Conservation (phyloP, 805 yeast genomes). For the Yamadazyma philogaea region DNA sequence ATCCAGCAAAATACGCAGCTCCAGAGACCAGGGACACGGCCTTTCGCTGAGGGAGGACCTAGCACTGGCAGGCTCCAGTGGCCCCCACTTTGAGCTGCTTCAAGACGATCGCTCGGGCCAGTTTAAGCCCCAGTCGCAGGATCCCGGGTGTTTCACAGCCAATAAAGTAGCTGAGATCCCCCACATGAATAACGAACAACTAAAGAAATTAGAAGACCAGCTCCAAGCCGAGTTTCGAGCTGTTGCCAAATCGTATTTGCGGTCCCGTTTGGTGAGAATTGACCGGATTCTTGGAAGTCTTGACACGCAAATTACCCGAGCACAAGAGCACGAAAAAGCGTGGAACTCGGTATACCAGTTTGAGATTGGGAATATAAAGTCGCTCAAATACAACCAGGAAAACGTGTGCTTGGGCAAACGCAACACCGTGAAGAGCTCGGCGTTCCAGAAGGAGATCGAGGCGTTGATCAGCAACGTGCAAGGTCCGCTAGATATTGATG, state of each 20-base stretch:
- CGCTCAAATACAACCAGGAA: conserved; percentile 31
- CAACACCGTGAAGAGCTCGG: conserved; percentile 16
- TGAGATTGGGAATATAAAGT: conserved; percentile 34
- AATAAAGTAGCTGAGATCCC: conserved; percentile 7
- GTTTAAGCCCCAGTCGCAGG: too few species aligned
- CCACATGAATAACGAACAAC: conserved; percentile 6
- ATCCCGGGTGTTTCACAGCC: not conserved
- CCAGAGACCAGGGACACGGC: not conserved
- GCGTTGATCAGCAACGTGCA: conserved; percentile 28
- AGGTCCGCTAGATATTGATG: conserved; percentile 35
- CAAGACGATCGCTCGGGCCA: not conserved
- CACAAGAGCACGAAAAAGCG: conserved; percentile 9
- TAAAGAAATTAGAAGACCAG: conserved; percentile 9
- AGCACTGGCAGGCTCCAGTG: not conserved
- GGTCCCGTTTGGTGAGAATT: conserved; percentile 11
- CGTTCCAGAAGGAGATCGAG: conserved; percentile 30
- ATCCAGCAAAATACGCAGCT: conserved; percentile 1
- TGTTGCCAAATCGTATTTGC: conserved; percentile 8
- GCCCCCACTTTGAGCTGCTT: not conserved
- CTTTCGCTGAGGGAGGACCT: not conserved
- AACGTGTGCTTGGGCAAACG: conserved; percentile 20
- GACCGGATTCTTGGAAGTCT: conserved; percentile 8
- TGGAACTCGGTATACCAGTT: conserved; percentile 24
- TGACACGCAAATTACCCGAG: conserved; percentile 7
- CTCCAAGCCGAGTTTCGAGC: conserved; percentile 12